Base-by-base conservation (phyloP, 371 early-diverging fungal genomes). In the Mortierella sp. region DNA sequence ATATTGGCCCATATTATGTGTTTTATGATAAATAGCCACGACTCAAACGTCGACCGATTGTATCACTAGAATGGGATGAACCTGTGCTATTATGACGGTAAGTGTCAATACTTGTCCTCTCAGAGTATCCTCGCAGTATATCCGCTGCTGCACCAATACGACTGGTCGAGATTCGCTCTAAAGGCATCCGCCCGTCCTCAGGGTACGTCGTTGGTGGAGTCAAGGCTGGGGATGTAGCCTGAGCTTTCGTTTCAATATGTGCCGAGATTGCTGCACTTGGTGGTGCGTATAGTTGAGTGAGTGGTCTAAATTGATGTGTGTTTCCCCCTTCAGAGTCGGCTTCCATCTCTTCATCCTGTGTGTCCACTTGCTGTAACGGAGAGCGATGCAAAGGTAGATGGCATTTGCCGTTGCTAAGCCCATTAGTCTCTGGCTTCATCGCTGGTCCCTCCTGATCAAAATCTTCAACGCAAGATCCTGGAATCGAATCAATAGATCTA, bases 231-330 rank as follows among this genome's bases (percentile, higher is more conserved):
- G 76, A 72, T n/a, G 69, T 75, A 0, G 69, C 72, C 39, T 64
- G 75, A 9, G 75, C 81, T 39, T 80, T 80, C 24, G 81, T 75
- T 28, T 75, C 81, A 20, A 75, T 64, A 9, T 62, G 47, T 5
- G 75, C 32, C 0, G 75, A 66, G 54, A 80, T 80, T 51, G 76
- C 76, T 24, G 81, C 76, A 39, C 76, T 80, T 4, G 75, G 81
- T 6, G 80, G 80, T 11, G 69, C 61, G 35, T 75, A 79, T n/a
- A 71, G 39, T 8, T 73, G 74, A 0, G 74, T 60, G 20, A 68
- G 20, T 6, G 71, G 79, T 26, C 75, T 55, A 4, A 54, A 57
- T 8, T 71, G 71, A 22, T 59, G 52, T n/a, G 59, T 40, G 8
- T 68, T 65, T 32, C 62, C 73, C n/a, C 30, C 45, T 18, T 75